phyloP scores from a whole-genome alignment of 495 filamentous ascomycete genomes.

The Xylaria venustula region DNA sequence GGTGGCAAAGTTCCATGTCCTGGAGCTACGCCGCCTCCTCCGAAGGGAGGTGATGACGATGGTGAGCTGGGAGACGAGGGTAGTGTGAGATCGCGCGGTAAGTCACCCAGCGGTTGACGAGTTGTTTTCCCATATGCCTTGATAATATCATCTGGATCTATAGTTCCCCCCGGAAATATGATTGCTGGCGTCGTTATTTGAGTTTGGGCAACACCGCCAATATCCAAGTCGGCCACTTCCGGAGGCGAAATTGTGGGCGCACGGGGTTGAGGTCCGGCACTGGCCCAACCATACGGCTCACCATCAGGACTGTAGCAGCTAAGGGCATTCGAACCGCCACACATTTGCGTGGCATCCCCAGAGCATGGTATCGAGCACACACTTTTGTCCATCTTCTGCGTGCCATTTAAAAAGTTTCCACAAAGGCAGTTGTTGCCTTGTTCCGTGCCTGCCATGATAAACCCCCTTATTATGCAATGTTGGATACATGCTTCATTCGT shows the following conservation, averaged over 20 bases:
- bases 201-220: slow-evolving; percentile 24
- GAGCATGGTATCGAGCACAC: slow-evolving; percentile 45
- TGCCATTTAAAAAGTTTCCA: slow-evolving; percentile 45
- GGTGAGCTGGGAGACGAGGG: not conserved
- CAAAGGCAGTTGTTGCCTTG: slow-evolving; percentile 67
- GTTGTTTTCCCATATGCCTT: slow-evolving; percentile 19
- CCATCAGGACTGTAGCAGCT: slow-evolving; percentile 40
- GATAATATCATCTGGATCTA: slow-evolving; percentile 15
- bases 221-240: slow-evolving; percentile 16
- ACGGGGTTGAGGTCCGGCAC: slow-evolving; percentile 24
- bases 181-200: slow-evolving; percentile 17
- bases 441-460: slow-evolving; percentile 60
- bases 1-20: slow-evolving; percentile 10
- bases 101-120: slow-evolving; percentile 17
- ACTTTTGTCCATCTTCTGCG: slow-evolving; percentile 39
- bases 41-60: slow-evolving; percentile 12
- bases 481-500: slow-evolving; percentile 59
- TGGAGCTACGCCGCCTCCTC: slow-evolving; percentile 10
- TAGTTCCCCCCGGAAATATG: slow-evolving; percentile 20
- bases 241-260: slow-evolving; percentile 21
- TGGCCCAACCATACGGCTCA: slow-evolving; percentile 30
- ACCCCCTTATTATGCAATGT: slow-evolving; percentile 53
- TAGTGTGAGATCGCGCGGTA: slow-evolving; percentile 19
- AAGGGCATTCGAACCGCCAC: slow-evolving; percentile 46
- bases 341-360: slow-evolving; percentile 41